A percentile compares a stretch with the other conserved stretches of the same genome.
Evolutionary conservation across 495 filamentous ascomycete genomes (phyloP).

Genomic region (Aspergillus conjunctus): DNA sequence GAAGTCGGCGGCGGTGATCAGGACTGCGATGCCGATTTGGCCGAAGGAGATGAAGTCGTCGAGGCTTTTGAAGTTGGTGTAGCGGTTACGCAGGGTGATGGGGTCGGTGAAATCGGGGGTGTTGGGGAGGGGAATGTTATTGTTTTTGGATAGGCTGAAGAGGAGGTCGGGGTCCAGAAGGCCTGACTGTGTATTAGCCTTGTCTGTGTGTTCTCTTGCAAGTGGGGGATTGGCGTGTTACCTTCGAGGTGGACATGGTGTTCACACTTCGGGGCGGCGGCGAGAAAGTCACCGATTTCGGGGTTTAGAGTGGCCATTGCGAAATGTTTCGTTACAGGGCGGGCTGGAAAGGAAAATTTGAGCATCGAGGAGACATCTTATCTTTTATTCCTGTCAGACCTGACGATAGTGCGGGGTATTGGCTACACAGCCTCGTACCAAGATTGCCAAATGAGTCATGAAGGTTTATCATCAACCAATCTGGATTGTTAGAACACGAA

Average conservation of each 20-base stretch:
- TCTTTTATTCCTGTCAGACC: too few species aligned
- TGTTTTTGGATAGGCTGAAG: not conserved
- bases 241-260: constrained; percentile 2
- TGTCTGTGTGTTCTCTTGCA: not conserved
- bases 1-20: not conserved
- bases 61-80: not conserved
- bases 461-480: too few species aligned
- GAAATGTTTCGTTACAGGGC: not conserved
- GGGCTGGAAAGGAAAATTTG: too few species aligned
- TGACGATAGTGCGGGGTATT: too few species aligned
- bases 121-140: constrained; percentile 2
- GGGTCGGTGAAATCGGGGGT: not conserved
- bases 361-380: too few species aligned
- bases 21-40: not conserved
- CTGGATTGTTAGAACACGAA: too few species aligned
- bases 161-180: not conserved
- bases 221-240: not conserved
- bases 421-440: too few species aligned
- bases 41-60: not conserved
- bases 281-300: not conserved
- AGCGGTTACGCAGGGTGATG: not conserved
- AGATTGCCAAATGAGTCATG: too few species aligned
- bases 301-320: not conserved
- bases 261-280: not conserved
- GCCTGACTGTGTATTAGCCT: not conserved